A percentile compares a stretch with the other conserved stretches of the same genome.
Evolutionary conservation across 495 filamentous ascomycete genomes (phyloP).

Genomic region (Extremus antarcticus): DNA sequence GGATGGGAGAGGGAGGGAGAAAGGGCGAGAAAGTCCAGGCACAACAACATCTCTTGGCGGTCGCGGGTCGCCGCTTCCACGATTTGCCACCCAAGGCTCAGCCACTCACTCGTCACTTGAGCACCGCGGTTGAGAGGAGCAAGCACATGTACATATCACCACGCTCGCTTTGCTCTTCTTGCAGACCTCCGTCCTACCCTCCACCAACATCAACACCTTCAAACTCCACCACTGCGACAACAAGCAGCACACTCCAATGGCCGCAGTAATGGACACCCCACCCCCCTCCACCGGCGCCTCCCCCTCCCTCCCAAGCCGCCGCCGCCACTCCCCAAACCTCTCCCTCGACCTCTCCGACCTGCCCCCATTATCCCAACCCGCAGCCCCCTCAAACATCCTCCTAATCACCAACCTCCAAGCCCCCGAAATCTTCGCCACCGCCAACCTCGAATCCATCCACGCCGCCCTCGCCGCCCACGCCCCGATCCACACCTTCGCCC

Average conservation of each 20-base stretch:
- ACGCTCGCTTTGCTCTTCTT: neutral
- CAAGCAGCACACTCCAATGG: neutral
- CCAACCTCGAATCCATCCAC: slow-evolving; percentile 66
- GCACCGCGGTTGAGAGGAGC: too few species aligned
- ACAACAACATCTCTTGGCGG: too few species aligned
- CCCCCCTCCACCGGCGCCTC: slow-evolving; percentile 3
- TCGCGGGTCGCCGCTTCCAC: too few species aligned
- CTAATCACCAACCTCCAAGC: slow-evolving; percentile 74
- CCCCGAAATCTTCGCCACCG: slow-evolving; percentile 63
- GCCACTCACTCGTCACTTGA: too few species aligned
- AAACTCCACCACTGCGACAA: neutral
- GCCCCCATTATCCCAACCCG: slow-evolving; percentile 66
- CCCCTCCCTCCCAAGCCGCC: neutral
- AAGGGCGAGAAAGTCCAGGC: neutral
- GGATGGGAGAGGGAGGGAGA: neutral
- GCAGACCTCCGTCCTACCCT: neutral
- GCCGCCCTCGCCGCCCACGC: slow-evolving; percentile 55
- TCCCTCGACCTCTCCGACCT: slow-evolving; percentile 73
- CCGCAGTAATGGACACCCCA: slow-evolving; percentile 15
- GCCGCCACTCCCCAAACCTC: slow-evolving; percentile 40
- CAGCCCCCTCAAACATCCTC: slow-evolving; percentile 83
- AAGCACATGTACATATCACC: too few species aligned
- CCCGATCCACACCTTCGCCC: slow-evolving; percentile 76
- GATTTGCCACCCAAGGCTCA: too few species aligned
- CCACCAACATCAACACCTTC: neutral